These are phyloP conservation scores for Thermothelomyces thermophilus DNA, from an alignment of 2,329 filamentous ascomycete genomes.

Conservation along the genomic window DNA sequence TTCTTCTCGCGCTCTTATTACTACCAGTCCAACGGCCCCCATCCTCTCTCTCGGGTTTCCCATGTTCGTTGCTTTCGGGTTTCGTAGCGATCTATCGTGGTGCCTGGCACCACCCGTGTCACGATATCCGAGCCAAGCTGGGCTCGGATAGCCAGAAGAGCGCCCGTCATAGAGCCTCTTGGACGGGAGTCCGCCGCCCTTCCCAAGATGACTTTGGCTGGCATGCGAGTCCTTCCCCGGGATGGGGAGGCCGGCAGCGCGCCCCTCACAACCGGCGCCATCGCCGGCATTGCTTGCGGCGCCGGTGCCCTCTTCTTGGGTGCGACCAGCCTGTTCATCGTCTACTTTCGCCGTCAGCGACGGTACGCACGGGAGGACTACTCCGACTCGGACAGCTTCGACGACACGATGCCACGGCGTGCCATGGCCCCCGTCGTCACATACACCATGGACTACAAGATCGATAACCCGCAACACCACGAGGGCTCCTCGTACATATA, in stretches of 20 bases:
- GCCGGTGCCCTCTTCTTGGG: constrained; percentile 38
- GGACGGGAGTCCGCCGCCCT: background rate
- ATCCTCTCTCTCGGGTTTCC: background rate
- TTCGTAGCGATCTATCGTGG: constrained; percentile 11
- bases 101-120: constrained; percentile 9
- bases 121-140: constrained; percentile 5
- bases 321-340: constrained; percentile 37
- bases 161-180: background rate
- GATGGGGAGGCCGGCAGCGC: constrained; percentile 17
- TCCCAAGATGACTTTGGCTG: constrained; percentile 30
- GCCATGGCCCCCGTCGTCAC: constrained; percentile 13
- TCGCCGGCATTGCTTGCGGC: constrained; percentile 47
- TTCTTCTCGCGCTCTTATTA: constrained; percentile 25
- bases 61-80: constrained; percentile 12
- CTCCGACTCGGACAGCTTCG: constrained; percentile 16
- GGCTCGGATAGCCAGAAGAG: constrained; percentile 5
- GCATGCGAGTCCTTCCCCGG: constrained; percentile 19
- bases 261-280: constrained; percentile 41
- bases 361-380: constrained; percentile 28
- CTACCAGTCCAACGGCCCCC: constrained; percentile 3
- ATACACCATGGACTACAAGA: constrained; percentile 32
- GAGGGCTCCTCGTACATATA: constrained; percentile 15
- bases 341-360: constrained; percentile 43
- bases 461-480: constrained; percentile 12
- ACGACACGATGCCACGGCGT: constrained; percentile 10